phyloP scores from a whole-genome alignment of 2,329 filamentous ascomycete species.

The Rutstroemia sp. region DNA sequence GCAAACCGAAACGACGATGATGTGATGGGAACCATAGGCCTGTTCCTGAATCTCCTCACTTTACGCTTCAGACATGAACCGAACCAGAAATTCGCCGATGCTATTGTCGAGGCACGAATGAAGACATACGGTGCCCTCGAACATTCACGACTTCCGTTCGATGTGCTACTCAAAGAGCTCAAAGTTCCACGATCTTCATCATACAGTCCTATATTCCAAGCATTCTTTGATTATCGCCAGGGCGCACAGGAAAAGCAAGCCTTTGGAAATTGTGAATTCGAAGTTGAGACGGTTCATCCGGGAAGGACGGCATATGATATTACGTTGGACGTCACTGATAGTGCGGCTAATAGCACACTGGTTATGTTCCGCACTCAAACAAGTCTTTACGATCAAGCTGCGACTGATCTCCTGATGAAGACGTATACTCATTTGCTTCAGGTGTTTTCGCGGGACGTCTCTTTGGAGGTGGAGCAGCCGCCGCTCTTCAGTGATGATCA shows the following conservation, averaged over 20 bases:
- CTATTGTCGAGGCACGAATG: slow-evolving; percentile 17
- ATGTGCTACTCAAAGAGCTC: slow-evolving; percentile 39
- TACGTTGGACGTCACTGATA: background rate
- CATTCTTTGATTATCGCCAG: slow-evolving; percentile 39
- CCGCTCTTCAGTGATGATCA: background rate
- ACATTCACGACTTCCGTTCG: slow-evolving; percentile 41
- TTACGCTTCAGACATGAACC: slow-evolving; percentile 11
- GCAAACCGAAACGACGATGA: slow-evolving; percentile 31
- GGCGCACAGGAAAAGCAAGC: slow-evolving; percentile 23
- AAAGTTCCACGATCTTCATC: slow-evolving; percentile 32
- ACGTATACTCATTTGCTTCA: background rate
- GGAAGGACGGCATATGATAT: slow-evolving; percentile 14
- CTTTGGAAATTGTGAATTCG: slow-evolving; percentile 21
- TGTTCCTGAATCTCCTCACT: slow-evolving; percentile 17
- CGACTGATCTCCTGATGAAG: background rate
- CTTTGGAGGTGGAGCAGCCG: background rate
- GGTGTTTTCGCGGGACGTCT: background rate
- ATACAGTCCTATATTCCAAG: slow-evolving; percentile 23
- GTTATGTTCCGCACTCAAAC: background rate
- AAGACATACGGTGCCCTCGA: slow-evolving; percentile 32
- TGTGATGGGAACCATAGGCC: slow-evolving; percentile 20
- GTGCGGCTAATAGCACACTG: background rate
- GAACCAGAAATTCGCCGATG: slow-evolving; percentile 19
- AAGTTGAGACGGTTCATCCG: slow-evolving; percentile 11
- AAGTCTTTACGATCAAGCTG: background rate